phyloP scores from a whole-genome alignment of 441 rosid genomes.

The Corymbia citriodora region DNA sequence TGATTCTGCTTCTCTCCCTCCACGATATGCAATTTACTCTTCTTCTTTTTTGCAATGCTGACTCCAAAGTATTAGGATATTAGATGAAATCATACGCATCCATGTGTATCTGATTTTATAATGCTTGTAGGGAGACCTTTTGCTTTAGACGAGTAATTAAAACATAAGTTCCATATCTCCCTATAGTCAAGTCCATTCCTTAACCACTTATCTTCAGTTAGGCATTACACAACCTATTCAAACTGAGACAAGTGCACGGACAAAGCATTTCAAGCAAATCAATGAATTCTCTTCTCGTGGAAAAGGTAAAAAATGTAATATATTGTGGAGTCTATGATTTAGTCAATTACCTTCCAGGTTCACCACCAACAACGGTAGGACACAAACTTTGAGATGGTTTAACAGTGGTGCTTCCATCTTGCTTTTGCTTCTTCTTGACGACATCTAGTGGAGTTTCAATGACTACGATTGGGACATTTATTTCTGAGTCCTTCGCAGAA shows the following conservation, averaged over 20 bases:
- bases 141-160: not conserved
- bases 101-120: not conserved
- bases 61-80: not conserved
- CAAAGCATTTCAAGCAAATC: not conserved
- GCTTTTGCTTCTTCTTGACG: not conserved
- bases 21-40: too few relatives aligned
- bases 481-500: not conserved
- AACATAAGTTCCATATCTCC: not conserved
- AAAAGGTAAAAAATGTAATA: not conserved
- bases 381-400: not conserved
- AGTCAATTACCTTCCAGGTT: not conserved
- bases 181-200: not conserved
- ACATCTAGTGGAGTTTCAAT: not conserved
- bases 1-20: too few relatives aligned
- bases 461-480: not conserved
- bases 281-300: not conserved
- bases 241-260: not conserved
- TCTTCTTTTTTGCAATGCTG: too few relatives aligned
- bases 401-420: not conserved
- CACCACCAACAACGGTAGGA: not conserved
- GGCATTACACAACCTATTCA: not conserved
- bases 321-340: not conserved
- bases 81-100: not conserved
- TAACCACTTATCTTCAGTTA: not conserved
- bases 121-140: not conserved